Base-by-base conservation (phyloP, 2,329 filamentous ascomycete genomes). In the Akanthomyces dipterigenus region DNA sequence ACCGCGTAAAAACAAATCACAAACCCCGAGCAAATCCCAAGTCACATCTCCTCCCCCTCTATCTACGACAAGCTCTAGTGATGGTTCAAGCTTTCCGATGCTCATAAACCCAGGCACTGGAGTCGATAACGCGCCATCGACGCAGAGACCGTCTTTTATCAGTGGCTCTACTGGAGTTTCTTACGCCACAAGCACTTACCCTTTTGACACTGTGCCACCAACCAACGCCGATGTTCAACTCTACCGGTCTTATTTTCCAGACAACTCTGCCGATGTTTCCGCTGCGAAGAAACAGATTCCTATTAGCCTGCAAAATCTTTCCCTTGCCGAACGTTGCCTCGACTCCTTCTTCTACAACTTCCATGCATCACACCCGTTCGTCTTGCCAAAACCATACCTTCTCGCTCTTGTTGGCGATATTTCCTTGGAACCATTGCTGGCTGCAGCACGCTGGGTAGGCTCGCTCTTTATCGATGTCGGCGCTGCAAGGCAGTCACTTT, bases 311-410 rank as follows among this genome's bases (percentile, higher is more conserved):
- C 69, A 70, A n/a, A 45, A 45, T 3, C 36, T 57, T 40, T 77
- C 75, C 8, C 69, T 83, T 9, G 71, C 77, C 1, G 82, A 85
- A 62, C 77, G 80, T 34, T 85, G 82, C 66, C 70, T 85, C 34
- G 80, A 85, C 59, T 79, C 82, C 0, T 86, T 84, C 68, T 86
- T 85, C 65, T 77, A 77, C 63, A 77, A 82, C 66, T 87, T 87
- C 66, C 80, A 82, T 64, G 77, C 79, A 11, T 78, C 79, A 3
- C 84, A 86, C 66, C 85, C 84, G 2, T 82, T 86, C 66, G 77
- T 81, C 24, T 74, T 86, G 31, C 84, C 83, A 2, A 82, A 79
- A 65, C 74, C 80, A 6, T 72, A 77, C 54, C 73, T 87, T 28
- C 67, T 82, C 48, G 77, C 76, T 55, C 67, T 82, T 34, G 71